phyloP scores from a whole-genome alignment of 305 asterid genomes.

The Fraxinus greggii region DNA sequence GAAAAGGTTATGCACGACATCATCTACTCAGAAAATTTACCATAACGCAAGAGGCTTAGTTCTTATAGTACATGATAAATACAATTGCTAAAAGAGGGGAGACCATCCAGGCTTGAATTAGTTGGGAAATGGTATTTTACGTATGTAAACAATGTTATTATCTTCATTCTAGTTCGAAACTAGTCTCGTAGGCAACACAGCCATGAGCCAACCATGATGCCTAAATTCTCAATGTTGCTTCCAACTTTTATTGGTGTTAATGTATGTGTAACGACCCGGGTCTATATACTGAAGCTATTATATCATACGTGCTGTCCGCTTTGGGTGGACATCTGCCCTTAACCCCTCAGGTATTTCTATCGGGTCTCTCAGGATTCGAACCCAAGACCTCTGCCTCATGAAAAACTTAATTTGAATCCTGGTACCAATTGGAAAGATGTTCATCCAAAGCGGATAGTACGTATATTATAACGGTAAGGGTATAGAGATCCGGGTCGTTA shows the following conservation, averaged over 20 bases:
- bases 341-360: not conserved
- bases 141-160: not conserved
- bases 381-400: not conserved
- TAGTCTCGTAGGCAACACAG: not conserved
- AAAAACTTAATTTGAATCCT: not conserved
- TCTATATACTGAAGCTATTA: not conserved
- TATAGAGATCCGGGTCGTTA: not conserved
- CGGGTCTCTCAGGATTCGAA: not conserved
- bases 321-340: not conserved
- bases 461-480: not conserved
- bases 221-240: not conserved
- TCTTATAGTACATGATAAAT: not conserved
- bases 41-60: not conserved
- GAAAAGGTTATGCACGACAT: not conserved
- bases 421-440: not conserved
- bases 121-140: not conserved
- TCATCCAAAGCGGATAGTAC: not conserved
- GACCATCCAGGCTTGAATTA: not conserved
- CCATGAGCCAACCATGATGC: not conserved
- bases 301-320: not conserved
- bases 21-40: not conserved
- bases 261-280: not conserved
- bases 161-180: not conserved
- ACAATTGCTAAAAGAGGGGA: not conserved
- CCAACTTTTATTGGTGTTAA: not conserved